These are phyloP conservation scores for Rickenella mellea DNA, from an alignment of 768 basidiomycete genomes.

Conservation along the genomic window DNA sequence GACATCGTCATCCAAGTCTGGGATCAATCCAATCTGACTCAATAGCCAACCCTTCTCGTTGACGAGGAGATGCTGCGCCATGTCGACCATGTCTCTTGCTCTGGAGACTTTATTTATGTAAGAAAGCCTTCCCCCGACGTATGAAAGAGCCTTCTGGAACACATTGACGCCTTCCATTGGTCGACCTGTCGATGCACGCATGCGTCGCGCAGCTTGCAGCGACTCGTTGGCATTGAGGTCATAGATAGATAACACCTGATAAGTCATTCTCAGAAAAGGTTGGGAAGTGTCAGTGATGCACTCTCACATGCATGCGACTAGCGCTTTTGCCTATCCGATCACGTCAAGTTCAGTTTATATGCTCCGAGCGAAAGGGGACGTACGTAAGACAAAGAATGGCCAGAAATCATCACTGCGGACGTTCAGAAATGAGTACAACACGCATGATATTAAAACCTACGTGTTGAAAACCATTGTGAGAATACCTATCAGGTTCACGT, in stretches of 20 bases:
- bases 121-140: slow-evolving; percentile 74
- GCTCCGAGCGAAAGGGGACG: slow-evolving; percentile 13
- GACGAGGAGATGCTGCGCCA: slow-evolving; percentile 56
- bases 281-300: neutral
- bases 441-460: slow-evolving; percentile 26
- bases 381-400: slow-evolving; percentile 63
- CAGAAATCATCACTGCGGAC: slow-evolving; percentile 71
- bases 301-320: slow-evolving; percentile 60
- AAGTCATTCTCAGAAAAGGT: neutral
- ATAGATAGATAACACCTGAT: slow-evolving; percentile 57
- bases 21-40: slow-evolving; percentile 72
- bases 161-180: slow-evolving; percentile 24
- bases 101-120: slow-evolving; percentile 50
- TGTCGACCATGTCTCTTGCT: slow-evolving; percentile 40
- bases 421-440: slow-evolving; percentile 9
- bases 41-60: slow-evolving; percentile 75
- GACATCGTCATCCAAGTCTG: slow-evolving; percentile 76
- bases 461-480: slow-evolving; percentile 72
- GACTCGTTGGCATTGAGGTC: slow-evolving; percentile 59
- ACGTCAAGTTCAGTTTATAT: slow-evolving; percentile 2
- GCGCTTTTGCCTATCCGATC: slow-evolving; percentile 47
- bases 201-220: slow-evolving; percentile 40
- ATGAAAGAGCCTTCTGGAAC: slow-evolving; percentile 38
- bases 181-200: slow-evolving; percentile 35
- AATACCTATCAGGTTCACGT: slow-evolving; percentile 38